Evolutionary conservation across 305 asterid genomes (phyloP).

Genomic region (Solanum hybrid): DNA sequence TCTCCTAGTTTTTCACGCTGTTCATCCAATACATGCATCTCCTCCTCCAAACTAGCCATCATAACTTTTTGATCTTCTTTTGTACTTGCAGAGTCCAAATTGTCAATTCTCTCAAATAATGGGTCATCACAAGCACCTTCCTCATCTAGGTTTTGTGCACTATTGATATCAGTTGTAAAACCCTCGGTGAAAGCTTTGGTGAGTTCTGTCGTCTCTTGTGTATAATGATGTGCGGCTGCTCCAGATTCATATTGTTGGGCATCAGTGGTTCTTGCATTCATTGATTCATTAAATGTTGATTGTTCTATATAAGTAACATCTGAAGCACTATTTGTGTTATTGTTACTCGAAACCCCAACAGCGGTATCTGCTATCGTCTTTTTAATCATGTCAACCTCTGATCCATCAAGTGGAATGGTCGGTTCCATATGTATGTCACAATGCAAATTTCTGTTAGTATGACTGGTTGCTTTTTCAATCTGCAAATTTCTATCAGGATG

Average conservation of each 20-base stretch:
- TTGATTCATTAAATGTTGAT: conserved; percentile 9
- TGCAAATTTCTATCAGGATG: conserved; percentile 1
- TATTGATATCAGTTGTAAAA: conserved; percentile 17
- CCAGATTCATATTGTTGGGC: conserved; percentile 17
- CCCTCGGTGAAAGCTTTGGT: conserved; percentile 25
- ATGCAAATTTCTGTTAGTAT: conserved; percentile 11
- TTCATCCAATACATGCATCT: conserved; percentile 47
- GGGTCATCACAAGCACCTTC: conserved; percentile 19
- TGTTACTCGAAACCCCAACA: conserved; percentile 12
- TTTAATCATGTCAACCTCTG: conserved; percentile 7
- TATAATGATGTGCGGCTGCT: conserved; percentile 22
- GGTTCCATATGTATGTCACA: conserved; percentile 18
- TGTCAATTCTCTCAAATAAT: conserved; percentile 15
- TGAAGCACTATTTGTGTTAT: conserved; percentile 12
- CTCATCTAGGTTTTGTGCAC: conserved; percentile 16
- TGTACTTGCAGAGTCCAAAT: conserved; percentile 12
- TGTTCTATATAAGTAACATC: conserved; percentile 7
- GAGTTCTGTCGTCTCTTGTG: conserved; percentile 4
- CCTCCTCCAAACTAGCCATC: conserved; percentile 56
- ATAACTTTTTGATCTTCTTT: conserved; percentile 34
- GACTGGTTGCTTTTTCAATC: neutral
- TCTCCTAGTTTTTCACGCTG: conserved; percentile 64
- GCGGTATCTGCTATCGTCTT: conserved; percentile 17
- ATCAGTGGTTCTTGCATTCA: conserved; percentile 22
- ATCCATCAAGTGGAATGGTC: conserved; percentile 16